Conservation (phyloP, 768 basidiomycete genomes). For the Russula earlei region DNA sequence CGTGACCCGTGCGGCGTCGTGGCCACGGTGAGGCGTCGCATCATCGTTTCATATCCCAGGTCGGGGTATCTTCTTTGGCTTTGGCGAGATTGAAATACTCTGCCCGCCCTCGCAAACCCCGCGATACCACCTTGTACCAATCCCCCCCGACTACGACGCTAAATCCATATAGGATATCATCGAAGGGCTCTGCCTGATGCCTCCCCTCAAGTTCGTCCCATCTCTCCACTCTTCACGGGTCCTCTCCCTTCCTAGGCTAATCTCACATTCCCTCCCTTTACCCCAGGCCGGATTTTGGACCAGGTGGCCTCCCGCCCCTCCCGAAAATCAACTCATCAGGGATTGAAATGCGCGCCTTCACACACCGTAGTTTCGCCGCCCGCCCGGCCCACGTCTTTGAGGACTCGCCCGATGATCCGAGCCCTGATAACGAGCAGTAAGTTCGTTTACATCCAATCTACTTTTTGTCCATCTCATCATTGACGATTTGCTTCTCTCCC, state of each 20-base stretch:
- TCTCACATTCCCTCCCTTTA: neutral
- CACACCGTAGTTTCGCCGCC: constrained; percentile 62
- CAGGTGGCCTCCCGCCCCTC: constrained; percentile 41
- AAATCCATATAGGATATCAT: constrained; percentile 10
- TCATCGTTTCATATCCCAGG: neutral
- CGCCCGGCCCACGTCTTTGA: constrained; percentile 71
- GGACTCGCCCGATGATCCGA: constrained; percentile 58
- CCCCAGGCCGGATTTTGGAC: constrained; percentile 29
- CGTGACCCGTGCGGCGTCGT: constrained; percentile 11
- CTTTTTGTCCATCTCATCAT: neutral
- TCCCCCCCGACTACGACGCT: too few relatives aligned
- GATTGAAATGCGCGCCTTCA: constrained; percentile 53
- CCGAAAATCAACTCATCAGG: constrained; percentile 42
- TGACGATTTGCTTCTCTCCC: neutral
- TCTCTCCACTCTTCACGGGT: neutral
- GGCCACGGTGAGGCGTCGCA: neutral
- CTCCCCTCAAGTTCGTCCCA: constrained; percentile 7
- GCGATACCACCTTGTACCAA: neutral
- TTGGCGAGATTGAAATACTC: constrained; percentile 9
- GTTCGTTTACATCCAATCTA: constrained; percentile 16
- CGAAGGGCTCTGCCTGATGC: constrained; percentile 11
- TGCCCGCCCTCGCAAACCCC: neutral
- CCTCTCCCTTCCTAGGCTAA: neutral
- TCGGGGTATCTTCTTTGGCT: too few relatives aligned
- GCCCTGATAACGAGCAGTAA: constrained; percentile 78